A percentile compares a stretch with the other conserved stretches of the same genome.
Evolutionary conservation across 2,329 filamentous ascomycete genomes (phyloP).

Genomic region (Hirsutella thompsonii): DNA sequence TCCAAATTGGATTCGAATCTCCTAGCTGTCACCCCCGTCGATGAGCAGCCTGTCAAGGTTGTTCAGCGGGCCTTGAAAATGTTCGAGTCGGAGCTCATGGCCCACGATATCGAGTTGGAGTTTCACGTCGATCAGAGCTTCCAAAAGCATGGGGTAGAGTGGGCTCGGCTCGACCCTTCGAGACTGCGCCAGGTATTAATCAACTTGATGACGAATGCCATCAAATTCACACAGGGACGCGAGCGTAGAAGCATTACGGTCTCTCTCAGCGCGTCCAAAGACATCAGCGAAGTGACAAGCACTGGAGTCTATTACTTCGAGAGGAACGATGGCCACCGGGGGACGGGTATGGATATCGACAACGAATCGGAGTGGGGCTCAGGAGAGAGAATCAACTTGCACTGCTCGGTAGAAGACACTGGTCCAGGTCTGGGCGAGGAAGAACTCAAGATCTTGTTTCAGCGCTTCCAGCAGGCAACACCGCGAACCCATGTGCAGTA

Average conservation of each 20-base stretch:
- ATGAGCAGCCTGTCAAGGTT: constrained; percentile 54
- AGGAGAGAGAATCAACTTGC: constrained; percentile 58
- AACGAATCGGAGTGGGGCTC: constrained; percentile 54
- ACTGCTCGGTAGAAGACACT: constrained; percentile 60
- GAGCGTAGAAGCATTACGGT: constrained; percentile 48
- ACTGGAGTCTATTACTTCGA: constrained; percentile 34
- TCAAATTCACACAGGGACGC: constrained; percentile 52
- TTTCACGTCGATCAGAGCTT: constrained; percentile 59
- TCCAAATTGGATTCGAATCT: constrained; percentile 61
- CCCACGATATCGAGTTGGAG: constrained; percentile 58
- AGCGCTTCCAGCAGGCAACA: constrained; percentile 55
- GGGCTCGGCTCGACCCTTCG: constrained; percentile 65
- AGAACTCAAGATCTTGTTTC: constrained; percentile 54
- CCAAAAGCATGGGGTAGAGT: constrained; percentile 49
- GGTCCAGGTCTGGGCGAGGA: constrained; percentile 53
- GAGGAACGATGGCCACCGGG: constrained; percentile 24
- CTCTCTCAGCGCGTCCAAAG: constrained; percentile 48
- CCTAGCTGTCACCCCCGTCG: constrained; percentile 56
- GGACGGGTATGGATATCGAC: constrained; percentile 26
- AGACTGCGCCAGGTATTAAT: constrained; percentile 63
- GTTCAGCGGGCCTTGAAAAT: constrained; percentile 62
- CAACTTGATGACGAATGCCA: constrained; percentile 58
- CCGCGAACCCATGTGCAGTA: constrained; percentile 61
- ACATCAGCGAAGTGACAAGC: constrained; percentile 28
- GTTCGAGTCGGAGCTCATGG: constrained; percentile 64